Percentiles rank a stretch among this genome's conserved stretches.
phyloP scores from a whole-genome alignment of 2,329 filamentous ascomycete genomes.

The Botryotinia narcissicola region DNA sequence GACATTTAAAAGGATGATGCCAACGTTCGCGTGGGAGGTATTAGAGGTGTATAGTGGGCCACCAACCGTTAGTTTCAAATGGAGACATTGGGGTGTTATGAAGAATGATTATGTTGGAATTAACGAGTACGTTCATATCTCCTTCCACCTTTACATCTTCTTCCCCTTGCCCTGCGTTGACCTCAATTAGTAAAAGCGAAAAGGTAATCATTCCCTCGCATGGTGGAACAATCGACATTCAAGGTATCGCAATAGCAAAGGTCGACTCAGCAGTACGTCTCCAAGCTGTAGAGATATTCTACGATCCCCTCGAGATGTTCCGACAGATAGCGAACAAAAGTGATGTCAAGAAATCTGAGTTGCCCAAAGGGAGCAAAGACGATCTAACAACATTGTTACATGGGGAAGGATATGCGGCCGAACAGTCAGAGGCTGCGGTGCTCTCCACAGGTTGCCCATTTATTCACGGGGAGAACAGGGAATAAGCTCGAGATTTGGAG shows the following conservation, averaged over 20 bases:
- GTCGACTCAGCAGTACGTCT: slow-evolving; percentile 61
- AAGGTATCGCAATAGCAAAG: slow-evolving; percentile 60
- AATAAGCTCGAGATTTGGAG: neutral
- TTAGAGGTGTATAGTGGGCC: slow-evolving; percentile 65
- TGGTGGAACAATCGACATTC: slow-evolving; percentile 59
- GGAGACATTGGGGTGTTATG: slow-evolving; percentile 68
- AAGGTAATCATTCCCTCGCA: slow-evolving; percentile 62
- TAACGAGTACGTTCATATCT: slow-evolving; percentile 33
- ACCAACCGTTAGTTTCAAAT: slow-evolving; percentile 60
- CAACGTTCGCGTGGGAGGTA: slow-evolving; percentile 69
- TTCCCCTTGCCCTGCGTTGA: slow-evolving; percentile 11
- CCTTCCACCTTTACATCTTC: neutral
- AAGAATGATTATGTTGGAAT: slow-evolving; percentile 63
- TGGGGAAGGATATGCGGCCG: slow-evolving; percentile 21
- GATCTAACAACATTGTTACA: slow-evolving; percentile 26
- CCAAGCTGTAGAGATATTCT: slow-evolving; percentile 60
- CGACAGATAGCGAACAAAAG: slow-evolving; percentile 57
- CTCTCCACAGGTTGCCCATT: slow-evolving; percentile 13
- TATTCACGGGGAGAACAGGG: slow-evolving; percentile 4
- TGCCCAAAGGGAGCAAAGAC: slow-evolving; percentile 6
- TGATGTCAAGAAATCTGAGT: slow-evolving; percentile 22
- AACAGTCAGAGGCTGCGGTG: neutral
- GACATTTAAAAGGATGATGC: slow-evolving; percentile 72
- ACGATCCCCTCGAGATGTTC: slow-evolving; percentile 66
- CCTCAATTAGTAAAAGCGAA: slow-evolving; percentile 52